These are phyloP conservation scores for Penicillium aurantiogriseum DNA, from an alignment of 2,329 filamentous ascomycete species.

Conservation along the genomic window DNA sequence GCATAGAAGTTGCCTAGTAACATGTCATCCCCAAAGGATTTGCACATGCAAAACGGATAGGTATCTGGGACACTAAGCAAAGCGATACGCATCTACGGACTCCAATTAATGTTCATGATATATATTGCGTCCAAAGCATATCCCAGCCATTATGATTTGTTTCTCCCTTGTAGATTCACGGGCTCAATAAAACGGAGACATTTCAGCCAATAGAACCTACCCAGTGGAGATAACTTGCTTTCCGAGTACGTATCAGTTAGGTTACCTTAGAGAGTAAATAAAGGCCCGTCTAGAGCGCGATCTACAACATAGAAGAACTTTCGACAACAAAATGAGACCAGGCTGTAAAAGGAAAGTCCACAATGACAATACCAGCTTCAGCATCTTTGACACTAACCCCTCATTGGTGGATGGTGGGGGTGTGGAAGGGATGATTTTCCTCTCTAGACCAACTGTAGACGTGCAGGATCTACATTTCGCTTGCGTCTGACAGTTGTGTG, in stretches of 20 bases:
- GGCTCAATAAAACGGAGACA: conserved; percentile 67
- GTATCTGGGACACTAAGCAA: background rate
- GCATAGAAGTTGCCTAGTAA: background rate
- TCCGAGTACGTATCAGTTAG: conserved; percentile 1
- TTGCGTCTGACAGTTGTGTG: conserved; percentile 6
- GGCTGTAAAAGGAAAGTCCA: background rate
- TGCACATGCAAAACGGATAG: background rate
- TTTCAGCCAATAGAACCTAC: conserved; percentile 67
- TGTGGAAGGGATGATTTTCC: background rate
- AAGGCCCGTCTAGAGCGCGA: background rate
- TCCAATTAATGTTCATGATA: too few relatives aligned
- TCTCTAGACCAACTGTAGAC: background rate
- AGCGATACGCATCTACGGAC: background rate
- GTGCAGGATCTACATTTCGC: conserved; percentile 9
- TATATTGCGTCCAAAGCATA: background rate
- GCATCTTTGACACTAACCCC: background rate
- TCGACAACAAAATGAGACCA: background rate
- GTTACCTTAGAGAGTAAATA: background rate
- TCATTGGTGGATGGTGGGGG: background rate
- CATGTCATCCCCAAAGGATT: background rate
- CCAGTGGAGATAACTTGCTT: conserved; percentile 50
- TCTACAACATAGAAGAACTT: background rate
- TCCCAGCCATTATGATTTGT: background rate
- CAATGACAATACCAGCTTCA: background rate
- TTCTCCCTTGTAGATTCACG: background rate